phyloP scores from a whole-genome alignment of 148 eudicot species.

The Fagopyrum homotropicum region DNA sequence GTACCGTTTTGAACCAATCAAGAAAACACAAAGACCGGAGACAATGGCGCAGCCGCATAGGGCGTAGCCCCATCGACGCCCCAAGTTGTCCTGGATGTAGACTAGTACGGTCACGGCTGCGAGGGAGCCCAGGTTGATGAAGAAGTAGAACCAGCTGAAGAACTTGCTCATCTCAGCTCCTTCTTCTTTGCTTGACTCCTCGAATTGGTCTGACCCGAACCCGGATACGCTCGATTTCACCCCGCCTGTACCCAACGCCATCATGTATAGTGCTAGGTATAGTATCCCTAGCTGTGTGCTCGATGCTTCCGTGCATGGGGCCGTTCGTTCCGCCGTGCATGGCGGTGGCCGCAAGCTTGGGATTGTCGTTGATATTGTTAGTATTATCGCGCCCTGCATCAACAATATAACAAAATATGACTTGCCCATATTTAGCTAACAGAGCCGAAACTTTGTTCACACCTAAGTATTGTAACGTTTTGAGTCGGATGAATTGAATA shows the following conservation, averaged over 20 bases:
- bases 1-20: constrained; percentile 32
- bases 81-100: constrained; percentile 17
- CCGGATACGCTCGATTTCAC: constrained; percentile 65
- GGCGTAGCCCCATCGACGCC: constrained; percentile 17
- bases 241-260: constrained; percentile 71
- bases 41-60: constrained; percentile 30
- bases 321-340: constrained; percentile 10
- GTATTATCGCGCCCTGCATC: constrained; percentile 29
- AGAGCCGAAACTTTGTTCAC: too few relatives aligned
- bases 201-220: constrained; percentile 64
- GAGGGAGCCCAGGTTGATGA: constrained; percentile 17
- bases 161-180: constrained; percentile 36
- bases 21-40: constrained; percentile 22
- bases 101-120: constrained; percentile 16
- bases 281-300: constrained; percentile 31
- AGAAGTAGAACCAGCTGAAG: constrained; percentile 50
- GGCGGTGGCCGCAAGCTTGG: constrained; percentile 32
- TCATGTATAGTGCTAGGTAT: constrained; percentile 45
- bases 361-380: constrained; percentile 32
- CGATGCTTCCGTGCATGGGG: constrained; percentile 20
- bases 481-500: too few relatives aligned
- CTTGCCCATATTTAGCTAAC: too few relatives aligned
- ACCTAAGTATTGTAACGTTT: too few relatives aligned
- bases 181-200: constrained; percentile 40
- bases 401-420: too few relatives aligned